Conservation (phyloP, 352 stramenopile genomes). For the Phytophthora cryptogea region DNA sequence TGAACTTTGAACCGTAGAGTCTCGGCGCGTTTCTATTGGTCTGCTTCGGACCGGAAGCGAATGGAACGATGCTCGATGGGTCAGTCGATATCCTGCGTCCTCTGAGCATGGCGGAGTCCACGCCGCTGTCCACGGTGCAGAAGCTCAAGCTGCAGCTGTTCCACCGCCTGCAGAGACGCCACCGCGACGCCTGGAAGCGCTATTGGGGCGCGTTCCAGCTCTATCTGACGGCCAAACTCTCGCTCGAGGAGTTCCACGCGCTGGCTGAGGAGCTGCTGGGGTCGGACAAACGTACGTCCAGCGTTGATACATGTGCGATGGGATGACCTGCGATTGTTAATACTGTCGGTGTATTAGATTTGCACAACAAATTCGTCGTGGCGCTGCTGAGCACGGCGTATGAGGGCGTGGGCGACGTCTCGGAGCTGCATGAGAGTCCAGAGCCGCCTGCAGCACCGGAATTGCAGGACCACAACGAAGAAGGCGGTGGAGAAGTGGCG, state of each 20-base stretch:
- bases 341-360: constrained; percentile 17
- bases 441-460: constrained; percentile 11
- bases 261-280: constrained; percentile 50
- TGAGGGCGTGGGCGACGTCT: constrained; percentile 11
- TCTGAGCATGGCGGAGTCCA: constrained; percentile 13
- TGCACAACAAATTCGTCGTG: constrained; percentile 69
- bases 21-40: constrained; percentile 18
- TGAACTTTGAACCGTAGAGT: constrained; percentile 16
- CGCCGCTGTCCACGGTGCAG: constrained; percentile 32
- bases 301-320: not conserved
- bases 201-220: constrained; percentile 70
- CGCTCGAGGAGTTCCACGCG: constrained; percentile 62
- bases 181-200: constrained; percentile 51
- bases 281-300: constrained; percentile 44
- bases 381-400: constrained; percentile 50
- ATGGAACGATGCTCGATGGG: not conserved
- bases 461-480: constrained; percentile 10
- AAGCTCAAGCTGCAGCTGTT: constrained; percentile 73
- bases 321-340: not conserved
- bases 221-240: constrained; percentile 55
- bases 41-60: not conserved
- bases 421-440: constrained; percentile 5
- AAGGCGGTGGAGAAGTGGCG: constrained; percentile 3
- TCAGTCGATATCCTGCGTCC: constrained; percentile 2
- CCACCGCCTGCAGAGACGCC: constrained; percentile 54